Evolutionary conservation across 305 asterid species (phyloP).

Genomic region (Rubia tinctorum): DNA sequence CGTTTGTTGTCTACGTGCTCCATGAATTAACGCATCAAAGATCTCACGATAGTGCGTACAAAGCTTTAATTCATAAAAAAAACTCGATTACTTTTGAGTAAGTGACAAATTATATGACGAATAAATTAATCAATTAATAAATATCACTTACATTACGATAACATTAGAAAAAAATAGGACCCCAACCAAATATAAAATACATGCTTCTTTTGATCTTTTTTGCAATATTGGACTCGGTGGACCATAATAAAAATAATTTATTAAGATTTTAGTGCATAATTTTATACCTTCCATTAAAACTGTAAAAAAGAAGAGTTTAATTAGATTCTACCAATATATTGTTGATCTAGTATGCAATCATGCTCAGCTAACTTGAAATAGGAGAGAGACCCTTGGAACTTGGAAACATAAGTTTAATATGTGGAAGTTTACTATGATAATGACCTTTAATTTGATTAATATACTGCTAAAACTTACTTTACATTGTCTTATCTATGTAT

Average conservation of each 20-base stretch:
- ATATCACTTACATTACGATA: neutral
- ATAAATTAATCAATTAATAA: neutral
- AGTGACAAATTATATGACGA: neutral
- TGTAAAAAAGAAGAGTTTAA: neutral
- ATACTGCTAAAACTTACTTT: constrained; percentile 4
- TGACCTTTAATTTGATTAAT: constrained; percentile 5
- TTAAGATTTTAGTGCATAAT: constrained; percentile 3
- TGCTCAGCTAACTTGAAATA: constrained; percentile 14
- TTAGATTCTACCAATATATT: neutral
- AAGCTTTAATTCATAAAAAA: neutral
- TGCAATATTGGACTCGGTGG: neutral
- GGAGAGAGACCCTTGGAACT: constrained; percentile 6
- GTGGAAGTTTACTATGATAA: constrained; percentile 7
- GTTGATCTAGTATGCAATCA: neutral
- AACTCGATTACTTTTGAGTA: neutral
- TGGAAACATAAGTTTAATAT: constrained; percentile 11
- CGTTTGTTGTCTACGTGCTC: too few species aligned
- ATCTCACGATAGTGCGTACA: neutral
- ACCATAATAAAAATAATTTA: neutral
- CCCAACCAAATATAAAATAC: neutral
- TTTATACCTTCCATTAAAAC: constrained; percentile 1
- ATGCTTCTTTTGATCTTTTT: neutral
- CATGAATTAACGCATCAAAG: neutral
- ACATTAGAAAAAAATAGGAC: neutral
- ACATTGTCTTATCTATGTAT: neutral